Conservation (phyloP, 148 eudicot species). For the Vaccinium macrocarpon region DNA sequence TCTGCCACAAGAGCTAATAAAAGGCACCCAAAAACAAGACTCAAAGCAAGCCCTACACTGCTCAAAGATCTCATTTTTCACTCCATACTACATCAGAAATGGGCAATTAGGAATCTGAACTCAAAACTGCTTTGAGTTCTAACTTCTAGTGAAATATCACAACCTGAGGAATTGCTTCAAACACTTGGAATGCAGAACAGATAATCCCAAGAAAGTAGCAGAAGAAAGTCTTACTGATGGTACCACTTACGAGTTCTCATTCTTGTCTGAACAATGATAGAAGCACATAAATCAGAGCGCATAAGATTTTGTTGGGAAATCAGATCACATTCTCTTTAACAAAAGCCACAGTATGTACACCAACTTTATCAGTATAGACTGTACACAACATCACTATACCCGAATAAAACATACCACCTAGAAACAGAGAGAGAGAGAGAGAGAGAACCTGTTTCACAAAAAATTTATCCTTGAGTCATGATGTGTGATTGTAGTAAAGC, state of each 20-base stretch:
- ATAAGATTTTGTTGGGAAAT: constrained; percentile 15
- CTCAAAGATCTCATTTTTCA: constrained; percentile 61
- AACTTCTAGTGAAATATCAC: not conserved
- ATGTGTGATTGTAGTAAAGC: not conserved
- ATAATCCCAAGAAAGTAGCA: not conserved
- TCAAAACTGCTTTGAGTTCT: not conserved
- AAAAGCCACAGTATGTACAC: constrained; percentile 13
- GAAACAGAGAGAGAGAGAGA: not conserved
- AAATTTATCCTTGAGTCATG: not conserved
- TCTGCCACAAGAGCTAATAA: constrained; percentile 64
- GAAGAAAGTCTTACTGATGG: not conserved
- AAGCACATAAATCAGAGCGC: constrained; percentile 8
- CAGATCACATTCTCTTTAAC: constrained; percentile 11
- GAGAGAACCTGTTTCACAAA: not conserved
- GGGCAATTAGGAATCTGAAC: not conserved
- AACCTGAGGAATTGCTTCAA: not conserved
- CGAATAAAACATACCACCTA: not conserved
- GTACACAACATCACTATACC: not conserved
- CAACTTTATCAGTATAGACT: not conserved
- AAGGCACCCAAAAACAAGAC: constrained; percentile 64
- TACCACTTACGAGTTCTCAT: not conserved
- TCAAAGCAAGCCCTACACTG: constrained; percentile 61
- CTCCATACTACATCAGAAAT: constrained; percentile 2
- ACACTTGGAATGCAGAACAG: constrained; percentile 5
- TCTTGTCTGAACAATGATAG: constrained; percentile 1